Evolutionary conservation across 208 protist species (phyloP).

Genomic region (Crithidia thermophila): DNA sequence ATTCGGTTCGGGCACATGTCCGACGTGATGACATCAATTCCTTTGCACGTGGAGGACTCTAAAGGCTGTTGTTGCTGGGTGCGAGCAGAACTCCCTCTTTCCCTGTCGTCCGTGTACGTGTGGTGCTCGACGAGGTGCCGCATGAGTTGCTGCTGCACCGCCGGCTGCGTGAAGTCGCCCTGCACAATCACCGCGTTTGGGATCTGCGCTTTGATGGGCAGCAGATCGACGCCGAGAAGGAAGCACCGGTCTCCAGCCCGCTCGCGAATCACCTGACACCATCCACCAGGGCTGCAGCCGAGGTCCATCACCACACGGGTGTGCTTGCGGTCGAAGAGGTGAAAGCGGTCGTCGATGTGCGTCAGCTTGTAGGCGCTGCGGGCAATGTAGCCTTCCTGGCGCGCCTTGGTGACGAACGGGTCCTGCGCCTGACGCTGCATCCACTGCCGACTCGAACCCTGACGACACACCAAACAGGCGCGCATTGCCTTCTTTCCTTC

Average conservation of each 20-base stretch:
- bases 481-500: constrained; percentile 7
- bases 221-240: constrained; percentile 75
- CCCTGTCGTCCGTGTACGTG: background rate
- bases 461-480: background rate
- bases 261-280: constrained; percentile 84
- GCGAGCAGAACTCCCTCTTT: no score
- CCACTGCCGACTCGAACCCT: constrained; percentile 51
- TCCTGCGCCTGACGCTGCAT: constrained; percentile 64
- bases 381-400: constrained; percentile 71
- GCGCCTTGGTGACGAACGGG: constrained; percentile 64
- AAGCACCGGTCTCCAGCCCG: constrained; percentile 58
- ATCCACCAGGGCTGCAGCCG: constrained; percentile 86
- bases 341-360: constrained; percentile 72
- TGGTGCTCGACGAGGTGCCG: constrained; percentile 20
- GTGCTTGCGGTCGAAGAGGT: constrained; percentile 44
- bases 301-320: constrained; percentile 76
- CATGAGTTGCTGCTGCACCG: constrained; percentile 49
- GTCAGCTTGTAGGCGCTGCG: constrained; percentile 83
- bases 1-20: constrained; percentile 88
- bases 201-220: constrained; percentile 54
- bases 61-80: background rate
- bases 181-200: constrained; percentile 67
- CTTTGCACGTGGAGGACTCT: constrained; percentile 5
- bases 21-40: constrained; percentile 75
- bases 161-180: constrained; percentile 67